Evolutionary conservation across 2,329 filamentous ascomycete species (phyloP), one percentile per base, ranked within the genome.

Genomic region (Colletotrichum tofieldiae): DNA sequence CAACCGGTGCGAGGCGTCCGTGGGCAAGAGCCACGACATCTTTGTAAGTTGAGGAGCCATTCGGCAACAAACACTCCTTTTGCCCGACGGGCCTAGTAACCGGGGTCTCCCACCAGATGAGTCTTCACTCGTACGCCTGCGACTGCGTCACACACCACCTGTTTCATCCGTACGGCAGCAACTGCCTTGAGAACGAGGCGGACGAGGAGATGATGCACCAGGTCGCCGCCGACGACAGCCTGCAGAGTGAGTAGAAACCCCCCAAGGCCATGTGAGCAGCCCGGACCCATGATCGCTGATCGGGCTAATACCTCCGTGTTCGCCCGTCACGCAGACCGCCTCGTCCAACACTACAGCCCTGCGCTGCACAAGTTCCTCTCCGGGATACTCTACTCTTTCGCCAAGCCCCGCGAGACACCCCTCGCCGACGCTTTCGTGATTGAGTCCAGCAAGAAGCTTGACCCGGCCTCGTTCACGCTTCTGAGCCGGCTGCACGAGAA

Each of bases 81-180:
- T 26, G 39, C 67, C 76, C 76, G 61, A 76, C 35, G 32, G 39
- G 11, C 45, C 35, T 39, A 56, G 5, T 20, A 26, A 73, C 37
- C n/a, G 6, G 20, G 12, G 37, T 54, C n/a, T n/a, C 52, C 14
- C 23, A 3, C 18, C 51, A 74, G 73, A 74, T 74, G 72, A 69
- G 72, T 14, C 82, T 93, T 1, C 92, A 93, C 74, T 87, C 91
- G 35, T 93, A 92, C 77, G 91, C 92, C 0, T 89, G 93, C 65
- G 92, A 93, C 77, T 92, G 91, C 75, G 87, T 90, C 37, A 92
- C 91, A 0, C 89, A 92, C 76, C 91, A 93, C 75, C 84, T 93
- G n/a, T 92, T 93, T 77, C 89, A 92, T 66, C 91, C 91, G 0
- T 85, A 89, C 69, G 91, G 91, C 2, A 88, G 89, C 1, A 84